A percentile compares a stretch with the other conserved stretches of the same genome.
phyloP scores from a whole-genome alignment of 1,139 yeast genomes.

The Kluyveromyces sp. region DNA sequence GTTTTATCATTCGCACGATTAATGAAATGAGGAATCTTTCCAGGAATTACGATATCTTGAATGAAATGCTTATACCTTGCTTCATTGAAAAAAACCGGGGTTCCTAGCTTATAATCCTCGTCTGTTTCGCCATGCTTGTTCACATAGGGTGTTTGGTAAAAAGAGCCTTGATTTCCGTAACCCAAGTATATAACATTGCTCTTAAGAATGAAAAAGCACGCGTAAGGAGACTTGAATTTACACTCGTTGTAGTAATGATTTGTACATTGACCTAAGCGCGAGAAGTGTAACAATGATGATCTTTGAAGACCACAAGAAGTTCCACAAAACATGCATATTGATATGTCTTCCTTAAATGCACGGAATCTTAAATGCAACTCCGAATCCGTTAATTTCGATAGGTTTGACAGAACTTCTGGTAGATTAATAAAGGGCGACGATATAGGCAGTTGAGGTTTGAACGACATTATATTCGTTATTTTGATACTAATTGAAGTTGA shows the following conservation, averaged over 20 bases:
- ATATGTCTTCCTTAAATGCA: constrained; percentile 48
- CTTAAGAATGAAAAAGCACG: constrained; percentile 72
- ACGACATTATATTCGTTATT: not conserved
- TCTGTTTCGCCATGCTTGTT: constrained; percentile 86
- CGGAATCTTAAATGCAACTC: not conserved
- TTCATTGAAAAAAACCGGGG: constrained; percentile 61
- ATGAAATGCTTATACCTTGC: constrained; percentile 61
- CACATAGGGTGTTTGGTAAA: constrained; percentile 74
- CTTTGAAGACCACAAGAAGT: constrained; percentile 59
- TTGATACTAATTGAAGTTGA: not conserved
- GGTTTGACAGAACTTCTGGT: not conserved
- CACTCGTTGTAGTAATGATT: constrained; percentile 60
- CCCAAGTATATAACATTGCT: constrained; percentile 60
- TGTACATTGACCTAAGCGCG: constrained; percentile 56
- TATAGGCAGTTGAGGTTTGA: not conserved
- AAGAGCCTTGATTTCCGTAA: constrained; percentile 64
- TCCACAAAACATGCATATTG: constrained; percentile 82
- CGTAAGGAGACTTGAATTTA: constrained; percentile 46
- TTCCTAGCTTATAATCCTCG: constrained; percentile 61
- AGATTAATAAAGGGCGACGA: constrained; percentile 3
- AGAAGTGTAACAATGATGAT: constrained; percentile 33
- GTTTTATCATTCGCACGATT: constrained; percentile 73
- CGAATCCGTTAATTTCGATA: not conserved
- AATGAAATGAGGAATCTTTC: constrained; percentile 68
- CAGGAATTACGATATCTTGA: constrained; percentile 67